phyloP scores from a whole-genome alignment of 2,329 filamentous ascomycete genomes.

The Shiraia sp. region DNA sequence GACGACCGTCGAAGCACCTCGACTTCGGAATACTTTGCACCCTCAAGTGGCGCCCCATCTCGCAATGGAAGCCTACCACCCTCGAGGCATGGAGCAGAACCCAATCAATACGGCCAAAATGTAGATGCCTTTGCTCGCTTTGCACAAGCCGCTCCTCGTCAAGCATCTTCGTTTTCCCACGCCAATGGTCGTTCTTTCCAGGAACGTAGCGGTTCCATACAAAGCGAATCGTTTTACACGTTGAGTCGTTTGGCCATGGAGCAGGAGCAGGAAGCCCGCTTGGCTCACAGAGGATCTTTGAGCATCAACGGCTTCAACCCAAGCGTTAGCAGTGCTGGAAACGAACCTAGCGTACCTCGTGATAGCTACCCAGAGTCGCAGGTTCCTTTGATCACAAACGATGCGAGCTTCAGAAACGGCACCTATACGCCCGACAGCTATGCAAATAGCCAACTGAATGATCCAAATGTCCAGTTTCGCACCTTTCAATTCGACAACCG shows the following conservation, averaged over 20 bases:
- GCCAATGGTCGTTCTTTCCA: constrained; percentile 45
- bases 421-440: constrained; percentile 44
- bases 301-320: constrained; percentile 33
- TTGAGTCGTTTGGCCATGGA: constrained; percentile 42
- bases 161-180: constrained; percentile 55
- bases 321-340: constrained; percentile 23
- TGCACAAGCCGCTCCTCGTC: constrained; percentile 46
- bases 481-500: constrained; percentile 47
- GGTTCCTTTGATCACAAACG: constrained; percentile 20
- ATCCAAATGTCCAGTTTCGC: constrained; percentile 44
- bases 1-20: constrained; percentile 48
- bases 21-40: constrained; percentile 50
- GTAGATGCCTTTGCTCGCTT: constrained; percentile 33
- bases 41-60: constrained; percentile 52
- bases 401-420: constrained; percentile 23
- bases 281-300: constrained; percentile 39
- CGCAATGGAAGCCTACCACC: constrained; percentile 61
- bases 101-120: constrained; percentile 37
- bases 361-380: constrained; percentile 32
- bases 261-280: constrained; percentile 38
- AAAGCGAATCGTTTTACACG: constrained; percentile 43
- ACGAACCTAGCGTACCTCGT: constrained; percentile 27
- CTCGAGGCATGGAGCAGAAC: constrained; percentile 56
- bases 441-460: constrained; percentile 32
- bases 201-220: constrained; percentile 45